Conservation (phyloP, 768 basidiomycete genomes). For the Hydnomerulius pinastri region DNA sequence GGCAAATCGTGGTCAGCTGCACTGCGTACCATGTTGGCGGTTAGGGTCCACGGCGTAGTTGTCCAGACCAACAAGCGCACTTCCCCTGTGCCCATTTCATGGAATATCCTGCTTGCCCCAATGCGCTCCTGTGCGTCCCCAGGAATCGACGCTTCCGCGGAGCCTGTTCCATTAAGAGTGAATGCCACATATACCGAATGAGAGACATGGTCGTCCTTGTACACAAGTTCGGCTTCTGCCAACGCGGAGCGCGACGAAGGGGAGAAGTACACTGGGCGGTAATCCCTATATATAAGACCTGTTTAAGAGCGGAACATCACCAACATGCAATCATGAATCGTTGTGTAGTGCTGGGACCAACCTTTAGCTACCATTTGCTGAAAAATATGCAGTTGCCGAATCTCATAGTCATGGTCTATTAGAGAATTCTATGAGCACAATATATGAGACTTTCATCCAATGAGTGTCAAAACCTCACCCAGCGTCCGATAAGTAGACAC, state of each 20-base stretch:
- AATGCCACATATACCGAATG: constrained; percentile 87
- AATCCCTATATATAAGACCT: constrained; percentile 84
- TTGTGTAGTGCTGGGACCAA: constrained; percentile 22
- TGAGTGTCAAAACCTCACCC: constrained; percentile 48
- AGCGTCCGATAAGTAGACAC: constrained; percentile 81
- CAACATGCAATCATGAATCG: neutral
- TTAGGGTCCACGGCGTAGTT: constrained; percentile 96
- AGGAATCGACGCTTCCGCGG: neutral
- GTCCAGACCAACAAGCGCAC: constrained; percentile 87
- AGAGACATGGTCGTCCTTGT: constrained; percentile 86
- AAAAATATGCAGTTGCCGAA: constrained; percentile 84
- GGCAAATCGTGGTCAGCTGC: neutral
- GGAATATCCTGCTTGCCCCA: constrained; percentile 21
- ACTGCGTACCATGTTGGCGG: constrained; percentile 83
- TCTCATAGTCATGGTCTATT: constrained; percentile 83
- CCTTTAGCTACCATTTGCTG: constrained; percentile 87
- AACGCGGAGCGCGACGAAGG: constrained; percentile 93
- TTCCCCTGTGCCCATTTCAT: constrained; percentile 32
- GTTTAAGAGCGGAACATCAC: neutral
- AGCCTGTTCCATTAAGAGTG: constrained; percentile 45
- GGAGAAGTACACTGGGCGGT: constrained; percentile 92
- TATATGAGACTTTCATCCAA: neutral
- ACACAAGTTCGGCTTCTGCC: constrained; percentile 92
- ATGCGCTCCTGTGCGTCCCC: constrained; percentile 16
- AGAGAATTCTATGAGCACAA: neutral